Evolutionary conservation across 768 basidiomycete genomes (phyloP), one percentile per base, ranked within the genome.

Genomic region (Leccinum subgranulosum): DNA sequence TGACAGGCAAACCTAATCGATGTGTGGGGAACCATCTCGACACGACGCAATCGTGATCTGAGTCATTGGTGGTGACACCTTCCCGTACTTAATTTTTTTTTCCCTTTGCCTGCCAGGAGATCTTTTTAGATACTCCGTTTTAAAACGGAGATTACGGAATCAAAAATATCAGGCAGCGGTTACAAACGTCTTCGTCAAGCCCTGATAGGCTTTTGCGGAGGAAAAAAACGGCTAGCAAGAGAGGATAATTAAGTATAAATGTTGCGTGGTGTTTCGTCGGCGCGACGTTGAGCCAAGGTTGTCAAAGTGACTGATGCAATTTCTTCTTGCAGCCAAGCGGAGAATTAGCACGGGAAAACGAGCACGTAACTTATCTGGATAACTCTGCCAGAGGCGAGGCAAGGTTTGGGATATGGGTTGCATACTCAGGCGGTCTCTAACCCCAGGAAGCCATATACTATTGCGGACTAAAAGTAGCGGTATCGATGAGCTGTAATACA

Each of bases 151-250:
- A 72, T 72, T 72, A 68, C 71, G 71, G 71, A 66, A 69, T 60
- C 67, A 28, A 60, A 58, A 23, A 54, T 56, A 45, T 51, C 60
- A 62, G 68, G 70, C 70, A 69, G 59, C 72, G 68, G 64, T 59
- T 28, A 57, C 48, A 34, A 36, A 29, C 36, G 15, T 53, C 50
- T 60, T 61, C 60, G 64, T 61, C 61, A 59, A 56, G 54, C 61
- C 58, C 51, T 71, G 71, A 72, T 72, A 72, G 71, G 71, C 71
- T 63, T 72, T 72, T 64, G 57, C 71, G 71, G 71, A 69, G 64
- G 39, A 41, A 41, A 41, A 34, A 64, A 59, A 31, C 55, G 55
- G 54, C 43, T 60, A 60, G 61, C 54, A 48, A 52, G 29, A 34
- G 51, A 54, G 53, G 49, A 61, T 64, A 55, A 70, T 69, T 62